These are phyloP conservation scores for Trypanosoma platydactyli DNA, from an alignment of 208 protist genomes.

Conservation along the genomic window DNA sequence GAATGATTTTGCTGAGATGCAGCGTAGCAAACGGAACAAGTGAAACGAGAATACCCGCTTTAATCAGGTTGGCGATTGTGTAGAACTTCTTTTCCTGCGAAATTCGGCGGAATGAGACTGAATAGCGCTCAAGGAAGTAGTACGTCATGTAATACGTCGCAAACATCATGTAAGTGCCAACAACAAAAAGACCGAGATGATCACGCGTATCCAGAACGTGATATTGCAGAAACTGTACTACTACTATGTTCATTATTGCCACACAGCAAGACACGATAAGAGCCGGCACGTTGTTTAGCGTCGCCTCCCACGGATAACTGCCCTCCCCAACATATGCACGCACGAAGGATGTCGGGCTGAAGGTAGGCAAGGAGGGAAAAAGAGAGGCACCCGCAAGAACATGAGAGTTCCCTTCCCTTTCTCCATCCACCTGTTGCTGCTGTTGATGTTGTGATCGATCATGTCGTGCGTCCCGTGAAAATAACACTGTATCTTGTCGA, in stretches of 20 bases:
- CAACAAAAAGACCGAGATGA: constrained; percentile 84
- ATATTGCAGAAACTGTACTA: constrained; percentile 75
- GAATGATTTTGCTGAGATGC: constrained; percentile 80
- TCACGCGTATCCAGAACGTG: constrained; percentile 87
- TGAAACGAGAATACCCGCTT: constrained; percentile 85
- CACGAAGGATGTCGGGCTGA: constrained; percentile 83
- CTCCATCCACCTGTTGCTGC: not conserved
- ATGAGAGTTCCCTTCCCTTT: not conserved
- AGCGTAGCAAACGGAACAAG: constrained; percentile 85
- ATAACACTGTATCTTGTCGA: no score
- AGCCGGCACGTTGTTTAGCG: constrained; percentile 63
- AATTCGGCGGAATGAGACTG: constrained; percentile 76
- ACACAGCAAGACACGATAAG: constrained; percentile 66
- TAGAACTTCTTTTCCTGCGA: constrained; percentile 92
- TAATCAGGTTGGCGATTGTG: constrained; percentile 91
- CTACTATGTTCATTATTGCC: constrained; percentile 64
- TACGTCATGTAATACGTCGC: constrained; percentile 88
- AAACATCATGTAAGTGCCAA: constrained; percentile 88
- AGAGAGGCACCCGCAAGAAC: not conserved
- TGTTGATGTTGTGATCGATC: not conserved
- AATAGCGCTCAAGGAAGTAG: constrained; percentile 84
- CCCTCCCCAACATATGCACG: constrained; percentile 67
- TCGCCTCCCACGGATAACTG: constrained; percentile 48
- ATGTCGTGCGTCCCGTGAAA: not conserved
- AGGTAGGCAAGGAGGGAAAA: constrained; percentile 51